phyloP scores from a whole-genome alignment of 2,329 filamentous ascomycete genomes.

The Aspergillus novoparasiticus region DNA sequence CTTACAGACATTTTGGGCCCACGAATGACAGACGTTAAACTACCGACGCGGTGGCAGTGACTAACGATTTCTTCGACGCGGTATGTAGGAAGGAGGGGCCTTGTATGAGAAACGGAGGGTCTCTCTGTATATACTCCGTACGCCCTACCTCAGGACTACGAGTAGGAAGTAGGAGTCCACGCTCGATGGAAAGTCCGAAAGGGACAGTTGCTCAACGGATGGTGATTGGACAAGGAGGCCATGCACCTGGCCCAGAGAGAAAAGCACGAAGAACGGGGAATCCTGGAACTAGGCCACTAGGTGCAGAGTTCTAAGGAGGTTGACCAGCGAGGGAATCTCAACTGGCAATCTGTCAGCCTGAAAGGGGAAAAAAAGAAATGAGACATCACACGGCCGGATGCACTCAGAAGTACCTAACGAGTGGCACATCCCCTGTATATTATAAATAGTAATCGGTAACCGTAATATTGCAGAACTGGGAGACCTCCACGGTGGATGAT shows the following conservation, averaged over 20 bases:
- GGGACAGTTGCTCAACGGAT: constrained; percentile 11
- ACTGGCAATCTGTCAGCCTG: background rate
- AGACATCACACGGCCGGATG: constrained; percentile 8
- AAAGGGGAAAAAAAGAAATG: constrained; percentile 5
- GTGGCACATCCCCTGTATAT: background rate
- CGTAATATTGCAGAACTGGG: background rate
- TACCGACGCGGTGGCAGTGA: background rate
- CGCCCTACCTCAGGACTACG: background rate
- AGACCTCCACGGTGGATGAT: background rate
- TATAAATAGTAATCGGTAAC: constrained; percentile 3
- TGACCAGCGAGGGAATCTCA: background rate
- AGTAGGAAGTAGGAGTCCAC: constrained; percentile 3
- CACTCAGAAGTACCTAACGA: background rate
- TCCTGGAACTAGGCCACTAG: background rate
- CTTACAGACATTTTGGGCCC: background rate
- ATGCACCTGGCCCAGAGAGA: constrained; percentile 8
- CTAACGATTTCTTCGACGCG: background rate
- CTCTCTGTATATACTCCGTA: background rate
- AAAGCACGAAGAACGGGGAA: background rate
- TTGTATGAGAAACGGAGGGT: background rate
- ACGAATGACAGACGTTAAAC: background rate
- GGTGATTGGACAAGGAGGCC: constrained; percentile 10
- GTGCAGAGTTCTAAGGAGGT: background rate
- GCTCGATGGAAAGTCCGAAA: constrained; percentile 3
- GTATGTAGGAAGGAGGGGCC: background rate